These are phyloP conservation scores for Cytospora paraplurivora DNA, from an alignment of 2,329 filamentous ascomycete species.

Conservation along the genomic window DNA sequence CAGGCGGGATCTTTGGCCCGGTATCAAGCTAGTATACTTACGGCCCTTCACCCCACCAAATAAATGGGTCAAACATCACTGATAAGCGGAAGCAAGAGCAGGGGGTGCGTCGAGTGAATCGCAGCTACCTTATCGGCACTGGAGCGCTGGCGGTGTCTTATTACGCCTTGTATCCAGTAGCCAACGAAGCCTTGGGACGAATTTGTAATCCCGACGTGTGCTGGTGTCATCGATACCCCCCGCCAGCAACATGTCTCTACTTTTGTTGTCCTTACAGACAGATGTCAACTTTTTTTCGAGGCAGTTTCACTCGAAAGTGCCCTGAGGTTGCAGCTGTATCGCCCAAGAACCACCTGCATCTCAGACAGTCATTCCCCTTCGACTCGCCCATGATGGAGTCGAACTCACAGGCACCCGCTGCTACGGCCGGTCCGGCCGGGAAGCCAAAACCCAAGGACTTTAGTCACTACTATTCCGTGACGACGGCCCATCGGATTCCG, in stretches of 20 bases:
- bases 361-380: not conserved
- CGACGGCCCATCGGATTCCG: constrained; percentile 63
- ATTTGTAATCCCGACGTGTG: constrained; percentile 25
- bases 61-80: not conserved
- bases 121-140: constrained; percentile 27
- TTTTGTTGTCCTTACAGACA: not conserved
- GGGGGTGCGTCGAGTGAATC: not conserved
- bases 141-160: not conserved
- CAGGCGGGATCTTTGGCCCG: not conserved
- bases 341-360: not conserved
- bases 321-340: not conserved
- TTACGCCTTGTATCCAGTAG: not conserved
- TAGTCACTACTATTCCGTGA: constrained; percentile 74
- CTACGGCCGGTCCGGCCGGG: constrained; percentile 31
- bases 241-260: not conserved
- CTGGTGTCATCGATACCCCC: constrained; percentile 16
- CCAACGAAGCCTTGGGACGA: constrained; percentile 2
- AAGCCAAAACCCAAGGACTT: constrained; percentile 66
- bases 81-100: not conserved
- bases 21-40: not conserved
- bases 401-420: constrained; percentile 16
- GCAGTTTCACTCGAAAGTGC: not conserved
- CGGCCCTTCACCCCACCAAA: too few species aligned
- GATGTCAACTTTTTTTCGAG: not conserved
- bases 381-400: constrained; percentile 21